Conservation (phyloP, 768 basidiomycete genomes). For the Chalciporus pseudorubinellus region DNA sequence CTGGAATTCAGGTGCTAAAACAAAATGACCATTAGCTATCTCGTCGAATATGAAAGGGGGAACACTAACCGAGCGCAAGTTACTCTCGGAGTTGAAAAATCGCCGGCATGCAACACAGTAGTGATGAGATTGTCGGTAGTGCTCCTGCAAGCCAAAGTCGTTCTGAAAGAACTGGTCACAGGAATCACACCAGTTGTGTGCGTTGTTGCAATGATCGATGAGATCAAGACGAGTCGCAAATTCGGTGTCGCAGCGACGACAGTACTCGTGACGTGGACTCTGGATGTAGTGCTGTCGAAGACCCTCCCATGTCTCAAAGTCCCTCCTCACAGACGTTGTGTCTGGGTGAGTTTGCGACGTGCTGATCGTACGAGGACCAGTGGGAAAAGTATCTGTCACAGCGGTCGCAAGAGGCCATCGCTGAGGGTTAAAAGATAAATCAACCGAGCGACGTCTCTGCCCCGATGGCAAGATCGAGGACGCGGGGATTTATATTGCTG, state of each 20-base stretch:
- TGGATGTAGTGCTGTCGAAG: constrained; percentile 54
- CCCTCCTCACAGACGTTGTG: constrained; percentile 47
- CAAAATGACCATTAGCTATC: neutral
- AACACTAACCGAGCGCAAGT: constrained; percentile 15
- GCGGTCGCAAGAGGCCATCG: constrained; percentile 37
- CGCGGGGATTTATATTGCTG: neutral
- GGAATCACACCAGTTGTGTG: constrained; percentile 42
- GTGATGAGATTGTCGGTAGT: constrained; percentile 41
- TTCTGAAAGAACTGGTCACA: constrained; percentile 45
- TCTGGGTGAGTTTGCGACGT: constrained; percentile 31
- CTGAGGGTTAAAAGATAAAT: neutral
- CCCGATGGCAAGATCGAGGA: neutral
- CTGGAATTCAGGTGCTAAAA: constrained; percentile 54
- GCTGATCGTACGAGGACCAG: constrained; percentile 33
- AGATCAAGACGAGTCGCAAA: constrained; percentile 37
- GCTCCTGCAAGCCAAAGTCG: constrained; percentile 42
- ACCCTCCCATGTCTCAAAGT: constrained; percentile 40
- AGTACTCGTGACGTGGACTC: constrained; percentile 49
- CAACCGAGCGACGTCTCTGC: too few species aligned
- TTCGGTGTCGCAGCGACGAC: constrained; percentile 47
- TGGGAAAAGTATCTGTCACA: constrained; percentile 39
- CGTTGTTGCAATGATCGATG: constrained; percentile 37
- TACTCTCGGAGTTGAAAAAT: constrained; percentile 35
- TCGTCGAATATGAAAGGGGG: neutral
- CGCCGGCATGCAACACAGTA: constrained; percentile 48